Evolutionary conservation across 2,329 filamentous ascomycete species (phyloP).

Genomic region (Paramyrothecium roridum): DNA sequence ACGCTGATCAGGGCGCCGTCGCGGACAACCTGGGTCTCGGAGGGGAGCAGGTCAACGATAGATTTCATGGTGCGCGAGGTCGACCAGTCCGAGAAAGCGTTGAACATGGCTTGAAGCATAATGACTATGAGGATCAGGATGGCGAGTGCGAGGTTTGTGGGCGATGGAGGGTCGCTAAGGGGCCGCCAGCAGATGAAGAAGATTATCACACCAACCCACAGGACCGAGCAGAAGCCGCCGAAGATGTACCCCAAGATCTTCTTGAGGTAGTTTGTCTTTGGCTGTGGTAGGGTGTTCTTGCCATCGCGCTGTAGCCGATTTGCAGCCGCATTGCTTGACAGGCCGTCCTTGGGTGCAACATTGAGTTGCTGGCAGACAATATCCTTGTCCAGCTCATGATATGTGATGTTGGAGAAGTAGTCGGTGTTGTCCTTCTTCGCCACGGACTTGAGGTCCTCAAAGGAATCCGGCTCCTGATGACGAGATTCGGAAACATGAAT

Average conservation of each 20-base stretch:
- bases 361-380: conserved; percentile 37
- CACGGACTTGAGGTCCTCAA: conserved; percentile 15
- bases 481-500: conserved; percentile 36
- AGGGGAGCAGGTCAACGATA: conserved; percentile 41
- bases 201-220: conserved; percentile 43
- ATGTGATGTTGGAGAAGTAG: conserved; percentile 38
- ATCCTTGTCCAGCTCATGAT: conserved; percentile 29
- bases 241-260: conserved; percentile 40
- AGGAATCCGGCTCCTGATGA: conserved; percentile 16
- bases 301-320: conserved; percentile 35
- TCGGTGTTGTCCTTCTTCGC: conserved; percentile 34
- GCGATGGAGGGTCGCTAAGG: conserved; percentile 39
- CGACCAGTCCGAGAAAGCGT: conserved; percentile 45
- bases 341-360: conserved; percentile 27
- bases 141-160: conserved; percentile 40
- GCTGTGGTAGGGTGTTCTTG: conserved; percentile 35
- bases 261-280: conserved; percentile 38
- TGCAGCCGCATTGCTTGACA: conserved; percentile 28
- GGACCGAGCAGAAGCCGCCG: conserved; percentile 43
- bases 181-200: conserved; percentile 47
- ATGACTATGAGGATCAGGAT: conserved; percentile 46
- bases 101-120: conserved; percentile 41
- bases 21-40: conserved; percentile 39
- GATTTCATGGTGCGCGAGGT: conserved; percentile 43
- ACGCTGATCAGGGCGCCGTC: conserved; percentile 37